Base-by-base conservation (phyloP, 2,329 filamentous ascomycete species). In the Calonectria leucothoes region DNA sequence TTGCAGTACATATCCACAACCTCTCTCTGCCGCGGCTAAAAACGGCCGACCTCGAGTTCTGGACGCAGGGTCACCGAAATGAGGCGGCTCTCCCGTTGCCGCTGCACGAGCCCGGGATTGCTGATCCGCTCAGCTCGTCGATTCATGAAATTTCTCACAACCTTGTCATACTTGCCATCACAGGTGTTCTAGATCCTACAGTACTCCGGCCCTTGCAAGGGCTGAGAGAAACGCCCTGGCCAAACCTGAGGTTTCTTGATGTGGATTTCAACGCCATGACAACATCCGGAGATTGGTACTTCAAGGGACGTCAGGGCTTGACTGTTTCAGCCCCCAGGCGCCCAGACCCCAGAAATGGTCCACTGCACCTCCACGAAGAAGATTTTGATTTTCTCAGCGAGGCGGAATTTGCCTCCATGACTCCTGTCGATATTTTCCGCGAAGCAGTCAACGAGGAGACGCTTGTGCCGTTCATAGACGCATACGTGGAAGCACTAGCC, bases 231-330 rank as follows among this genome's bases (percentile, higher is more conserved):
- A 20, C 42, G 7, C 15, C 52, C 12, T 70, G 71, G 67, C 71
- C 71, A 4, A 55, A 61, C 0, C n/a, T 73, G 6, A 59, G 25
- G 33, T 51, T 35, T 20, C 35, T 73, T 29, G 27, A 39, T n/a
- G n/a, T 73, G 23, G 17, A 59, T 10, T 55, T 70, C n/a, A 57
- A 70, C n/a, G 55, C 57, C 15, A 25, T 51, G 2, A 63, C 71
- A 2, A 66, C 71, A 10, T 61, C 67, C 6, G 71, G 67, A 0
- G 33, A 48, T 11, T 73, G 71, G 61, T 70, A 70, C 61, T 73
- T 73, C 42, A 45, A 29, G 8, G 51, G 31, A 11, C 27, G 15
- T 7, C n/a, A 45, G 0, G 66, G 27, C 6, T 31, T 20, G 14
- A 12, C 23, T 7, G 6, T 20, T 1, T 10, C 17, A 31, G 20